These are phyloP conservation scores for Dendrobium huoshanense DNA, from an alignment of 106 monocot species.

Conservation along the genomic window DNA sequence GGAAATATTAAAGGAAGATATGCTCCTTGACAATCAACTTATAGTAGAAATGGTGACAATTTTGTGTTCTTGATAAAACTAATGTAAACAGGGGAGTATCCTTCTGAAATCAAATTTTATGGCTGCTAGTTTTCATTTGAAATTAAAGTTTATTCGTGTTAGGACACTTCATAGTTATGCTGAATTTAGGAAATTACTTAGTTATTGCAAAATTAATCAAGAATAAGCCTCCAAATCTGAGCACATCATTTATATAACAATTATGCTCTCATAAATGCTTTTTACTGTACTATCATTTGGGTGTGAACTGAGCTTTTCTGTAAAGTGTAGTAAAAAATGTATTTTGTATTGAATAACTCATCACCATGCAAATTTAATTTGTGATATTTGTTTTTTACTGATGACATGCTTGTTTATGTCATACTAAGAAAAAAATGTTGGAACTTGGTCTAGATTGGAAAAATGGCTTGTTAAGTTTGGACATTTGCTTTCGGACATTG, in stretches of 20 bases:
- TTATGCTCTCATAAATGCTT: background rate
- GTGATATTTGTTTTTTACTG: too few relatives aligned
- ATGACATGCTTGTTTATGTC: too few relatives aligned
- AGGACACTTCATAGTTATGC: background rate
- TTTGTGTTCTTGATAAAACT: background rate
- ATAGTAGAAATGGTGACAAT: background rate
- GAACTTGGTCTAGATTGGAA: too few relatives aligned
- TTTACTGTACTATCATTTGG: background rate
- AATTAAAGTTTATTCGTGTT: background rate
- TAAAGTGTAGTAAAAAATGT: too few relatives aligned
- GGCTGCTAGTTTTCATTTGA: background rate
- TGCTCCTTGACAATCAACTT: background rate
- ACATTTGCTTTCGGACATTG: too few relatives aligned
- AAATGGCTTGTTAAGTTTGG: too few relatives aligned
- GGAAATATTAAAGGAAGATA: background rate
- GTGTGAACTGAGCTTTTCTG: too few relatives aligned
- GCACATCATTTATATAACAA: background rate
- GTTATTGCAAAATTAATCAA: background rate
- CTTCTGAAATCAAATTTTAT: background rate
- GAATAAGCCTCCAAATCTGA: background rate
- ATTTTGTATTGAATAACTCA: too few relatives aligned
- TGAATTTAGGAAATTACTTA: background rate
- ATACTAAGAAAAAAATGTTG: too few relatives aligned
- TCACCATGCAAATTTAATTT: too few relatives aligned
- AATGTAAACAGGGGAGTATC: background rate